Evolutionary conservation across 768 basidiomycete species (phyloP).

Genomic region (Leccinum disarticulatum): DNA sequence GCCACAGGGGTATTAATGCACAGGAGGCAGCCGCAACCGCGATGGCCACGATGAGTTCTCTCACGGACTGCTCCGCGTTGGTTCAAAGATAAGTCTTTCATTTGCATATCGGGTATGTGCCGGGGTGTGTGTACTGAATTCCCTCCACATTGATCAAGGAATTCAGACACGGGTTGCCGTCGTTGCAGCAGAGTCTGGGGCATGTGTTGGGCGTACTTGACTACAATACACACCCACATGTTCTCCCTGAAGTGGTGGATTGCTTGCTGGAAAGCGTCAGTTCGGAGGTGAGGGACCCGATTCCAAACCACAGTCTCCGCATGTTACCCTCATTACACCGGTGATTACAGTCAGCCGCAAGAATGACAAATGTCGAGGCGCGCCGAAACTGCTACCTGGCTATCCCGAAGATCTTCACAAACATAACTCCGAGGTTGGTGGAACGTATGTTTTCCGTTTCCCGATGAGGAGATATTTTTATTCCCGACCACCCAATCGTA

Average conservation of each 20-base stretch:
- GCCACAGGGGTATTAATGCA: constrained; percentile 58
- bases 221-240: constrained; percentile 56
- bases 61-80: constrained; percentile 61
- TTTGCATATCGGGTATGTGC: constrained; percentile 11
- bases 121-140: constrained; percentile 17
- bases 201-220: constrained; percentile 66
- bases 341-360: constrained; percentile 33
- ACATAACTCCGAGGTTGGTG: constrained; percentile 42
- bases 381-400: constrained; percentile 54
- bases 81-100: constrained; percentile 68
- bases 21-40: constrained; percentile 79
- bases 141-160: constrained; percentile 63
- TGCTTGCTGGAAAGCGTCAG: constrained; percentile 64
- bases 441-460: constrained; percentile 40
- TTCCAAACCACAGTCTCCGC: constrained; percentile 20
- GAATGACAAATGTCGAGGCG: constrained; percentile 52
- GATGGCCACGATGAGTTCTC: constrained; percentile 64
- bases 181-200: constrained; percentile 72
- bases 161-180: constrained; percentile 48
- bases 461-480: constrained; percentile 7
- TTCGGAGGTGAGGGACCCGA: constrained; percentile 44
- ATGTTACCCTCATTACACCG: constrained; percentile 20
- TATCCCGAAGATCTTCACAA: constrained; percentile 47
- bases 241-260: constrained; percentile 50
- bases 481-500: constrained; percentile 28